Base-by-base conservation (phyloP, 768 basidiomycete genomes). In the Infundibulicybe gibba region DNA sequence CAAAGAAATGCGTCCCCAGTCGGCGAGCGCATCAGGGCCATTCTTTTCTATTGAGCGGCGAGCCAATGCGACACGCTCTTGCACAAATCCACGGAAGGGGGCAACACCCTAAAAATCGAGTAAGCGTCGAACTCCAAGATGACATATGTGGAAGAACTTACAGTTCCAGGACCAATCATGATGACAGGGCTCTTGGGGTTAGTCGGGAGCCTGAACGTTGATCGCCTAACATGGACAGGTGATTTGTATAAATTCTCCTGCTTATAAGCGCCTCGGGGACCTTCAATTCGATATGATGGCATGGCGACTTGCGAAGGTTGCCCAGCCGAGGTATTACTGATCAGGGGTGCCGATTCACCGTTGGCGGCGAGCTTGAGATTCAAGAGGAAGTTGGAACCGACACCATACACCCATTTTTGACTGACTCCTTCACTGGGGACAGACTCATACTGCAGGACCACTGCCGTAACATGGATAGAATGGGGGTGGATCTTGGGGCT, bases 151-250 rank as follows among this genome's bases (percentile, higher is more conserved):
- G 17, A 33, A 25, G 42, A 40, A 80, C 90, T 71, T 63, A 95
- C 94, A 48, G 94, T 99, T 44, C 97, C 97, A 51, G 97, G 97
- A 35, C 97, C 97, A 63, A 99, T 82, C 97, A 99, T 98, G 67
- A 99, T 91, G 43, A 99, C 87, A 2, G 97, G 97, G 49, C 90
- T 95, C 76, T 97, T 97, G 32, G 97, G 97, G 63, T 93, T 94
- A 14, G 97, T 98, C 8, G 97, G 97, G 42, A 99, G 72, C 43
- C 97, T 78, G 83, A 99, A 99, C 2, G 95, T 98, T 13, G 93
- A 95, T 41, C 97, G 81, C 45, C 97, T 80, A 49, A 99, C 92
- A 59, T 99, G 97, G 44, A 98, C 77, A 8, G 97, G 97, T 0
- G 89, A 82, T 66, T 90, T 90, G 73, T 84, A 94, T 21, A 81